A percentile compares a stretch with the other conserved stretches of the same genome.
These are phyloP conservation scores for Pyrenula massariospora DNA, from an alignment of 495 filamentous ascomycete species.

Conservation along the genomic window DNA sequence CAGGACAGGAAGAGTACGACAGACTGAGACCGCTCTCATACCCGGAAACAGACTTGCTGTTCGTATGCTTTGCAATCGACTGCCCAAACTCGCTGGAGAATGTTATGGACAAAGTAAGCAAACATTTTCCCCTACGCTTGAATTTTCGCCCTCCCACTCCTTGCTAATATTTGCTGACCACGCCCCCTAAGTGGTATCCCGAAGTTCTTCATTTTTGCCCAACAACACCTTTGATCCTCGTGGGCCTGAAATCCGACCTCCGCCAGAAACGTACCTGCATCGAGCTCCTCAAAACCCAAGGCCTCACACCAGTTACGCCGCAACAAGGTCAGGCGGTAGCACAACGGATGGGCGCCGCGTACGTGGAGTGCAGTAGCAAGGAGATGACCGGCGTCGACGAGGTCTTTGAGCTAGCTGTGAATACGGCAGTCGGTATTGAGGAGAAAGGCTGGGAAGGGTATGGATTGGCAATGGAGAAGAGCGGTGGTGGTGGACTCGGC, in stretches of 20 bases:
- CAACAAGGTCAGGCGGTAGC: constrained; percentile 84
- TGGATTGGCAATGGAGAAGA: constrained; percentile 20
- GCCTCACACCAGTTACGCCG: constrained; percentile 82
- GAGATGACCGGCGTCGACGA: constrained; percentile 93
- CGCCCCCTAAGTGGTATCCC: constrained; percentile 73
- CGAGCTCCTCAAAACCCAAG: constrained; percentile 95
- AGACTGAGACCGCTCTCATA: constrained; percentile 90
- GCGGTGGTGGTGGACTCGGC: constrained; percentile 8
- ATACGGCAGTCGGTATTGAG: constrained; percentile 58
- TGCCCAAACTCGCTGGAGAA: constrained; percentile 97
- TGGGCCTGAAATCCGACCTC: constrained; percentile 93
- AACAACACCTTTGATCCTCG: constrained; percentile 86
- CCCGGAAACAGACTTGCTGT: constrained; percentile 92
- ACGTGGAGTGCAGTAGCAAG: constrained; percentile 97
- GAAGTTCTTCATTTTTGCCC: constrained; percentile 99
- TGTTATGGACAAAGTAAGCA: constrained; percentile 88
- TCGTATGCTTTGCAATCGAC: constrained; percentile 98
- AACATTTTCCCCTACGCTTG: not conserved
- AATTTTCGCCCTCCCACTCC: constrained; percentile 1
- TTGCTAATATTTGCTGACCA: constrained; percentile 9
- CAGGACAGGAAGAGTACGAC: constrained; percentile 98
- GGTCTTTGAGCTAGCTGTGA: constrained; percentile 82
- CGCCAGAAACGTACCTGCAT: constrained; percentile 90
- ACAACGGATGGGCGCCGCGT: constrained; percentile 80
- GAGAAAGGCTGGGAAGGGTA: constrained; percentile 24